Evolutionary conservation across 2,329 filamentous ascomycete species (phyloP).

Genomic region (Alternaria triticina): DNA sequence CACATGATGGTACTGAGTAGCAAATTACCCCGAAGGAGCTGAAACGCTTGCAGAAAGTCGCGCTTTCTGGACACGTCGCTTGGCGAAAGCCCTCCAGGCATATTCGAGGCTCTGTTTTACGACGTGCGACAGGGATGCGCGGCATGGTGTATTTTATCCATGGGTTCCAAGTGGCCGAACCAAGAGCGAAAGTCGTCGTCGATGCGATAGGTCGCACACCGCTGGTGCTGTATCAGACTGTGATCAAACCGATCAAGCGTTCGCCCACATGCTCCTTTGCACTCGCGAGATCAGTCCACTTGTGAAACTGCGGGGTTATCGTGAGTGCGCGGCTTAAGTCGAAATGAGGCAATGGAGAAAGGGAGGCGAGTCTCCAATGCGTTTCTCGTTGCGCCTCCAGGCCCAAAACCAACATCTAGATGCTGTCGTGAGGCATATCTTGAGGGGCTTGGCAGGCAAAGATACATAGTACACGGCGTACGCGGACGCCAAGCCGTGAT

Average conservation of each 20-base stretch:
- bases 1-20: background rate
- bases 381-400: background rate
- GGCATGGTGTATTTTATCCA: slow-evolving; percentile 3
- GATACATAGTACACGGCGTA: background rate
- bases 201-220: background rate
- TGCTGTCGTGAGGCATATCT: background rate
- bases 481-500: background rate
- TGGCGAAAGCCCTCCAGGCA: slow-evolving; percentile 4
- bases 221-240: background rate
- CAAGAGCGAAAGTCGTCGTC: background rate
- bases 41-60: background rate
- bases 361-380: slow-evolving; percentile 6
- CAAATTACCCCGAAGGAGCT: background rate
- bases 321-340: slow-evolving; percentile 5
- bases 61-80: background rate
- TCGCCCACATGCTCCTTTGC: slow-evolving; percentile 3
- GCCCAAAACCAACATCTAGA: background rate
- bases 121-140: slow-evolving; percentile 15
- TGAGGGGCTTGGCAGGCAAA: background rate
- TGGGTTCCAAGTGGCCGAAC: background rate
- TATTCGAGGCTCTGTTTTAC: slow-evolving; percentile 2
- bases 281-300: background rate
- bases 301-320: background rate
- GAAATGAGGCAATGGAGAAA: slow-evolving; percentile 22
- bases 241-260: slow-evolving; percentile 4